Evolutionary conservation across 75 land plant genomes (phyloP).

Genomic region (Pinus albicaulis): DNA sequence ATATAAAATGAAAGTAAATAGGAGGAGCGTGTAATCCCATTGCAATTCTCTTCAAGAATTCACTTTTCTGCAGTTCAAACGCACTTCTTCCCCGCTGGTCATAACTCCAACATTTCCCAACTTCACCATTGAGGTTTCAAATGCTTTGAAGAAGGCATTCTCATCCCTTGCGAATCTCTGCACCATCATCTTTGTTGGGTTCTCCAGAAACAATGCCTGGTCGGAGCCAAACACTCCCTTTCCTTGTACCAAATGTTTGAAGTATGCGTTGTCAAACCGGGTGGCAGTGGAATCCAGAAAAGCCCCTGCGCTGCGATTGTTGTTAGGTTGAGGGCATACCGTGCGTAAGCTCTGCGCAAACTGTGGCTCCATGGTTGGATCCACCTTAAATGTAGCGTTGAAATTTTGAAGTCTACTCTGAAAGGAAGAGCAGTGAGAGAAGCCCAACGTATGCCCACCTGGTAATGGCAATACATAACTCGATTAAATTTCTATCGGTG

Average conservation of each 20-base stretch:
- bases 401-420: conserved; percentile 17
- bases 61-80: no score
- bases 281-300: conserved; percentile 41
- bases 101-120: conserved; percentile 39
- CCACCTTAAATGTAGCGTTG: not conserved
- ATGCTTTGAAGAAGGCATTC: conserved; percentile 33
- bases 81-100: not conserved
- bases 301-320: conserved; percentile 17
- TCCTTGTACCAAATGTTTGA: conserved; percentile 19
- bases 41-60: no score
- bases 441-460: conserved; percentile 30
- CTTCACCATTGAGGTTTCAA: conserved; percentile 53
- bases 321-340: conserved; percentile 8
- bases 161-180: conserved; percentile 24
- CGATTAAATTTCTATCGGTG: no score
- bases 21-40: no score
- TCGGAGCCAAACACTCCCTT: conserved; percentile 59
- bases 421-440: conserved; percentile 15
- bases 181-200: no score
- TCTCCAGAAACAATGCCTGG: conserved; percentile 27
- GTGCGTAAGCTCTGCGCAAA: conserved; percentile 1
- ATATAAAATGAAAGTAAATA: no score
- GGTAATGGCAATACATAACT: no score
- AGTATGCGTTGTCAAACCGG: conserved; percentile 61
- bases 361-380: conserved; percentile 12